Base-by-base conservation (phyloP, 2,329 filamentous ascomycete species). In the Bipolaris oryzae region DNA sequence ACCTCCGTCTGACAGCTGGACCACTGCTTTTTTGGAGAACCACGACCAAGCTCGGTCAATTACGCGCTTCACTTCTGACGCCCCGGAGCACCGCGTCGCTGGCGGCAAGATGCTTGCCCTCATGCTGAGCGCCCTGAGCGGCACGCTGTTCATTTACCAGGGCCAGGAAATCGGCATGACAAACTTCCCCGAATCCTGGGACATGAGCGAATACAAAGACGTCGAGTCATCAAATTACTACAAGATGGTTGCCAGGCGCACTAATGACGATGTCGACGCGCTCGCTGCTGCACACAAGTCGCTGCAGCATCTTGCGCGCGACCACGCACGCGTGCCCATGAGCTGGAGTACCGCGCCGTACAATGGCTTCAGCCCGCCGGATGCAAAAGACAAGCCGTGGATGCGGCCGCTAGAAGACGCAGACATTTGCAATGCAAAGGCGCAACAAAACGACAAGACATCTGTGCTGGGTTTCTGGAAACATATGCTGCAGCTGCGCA, bases 301-400 rank as follows among this genome's bases (percentile, higher is more conserved):
- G 37, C 76, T 90, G 49, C 82, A 86, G 60, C 79, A 82, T 56
- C 81, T 89, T 28, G 87, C 82, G 5, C 79, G 87, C 31, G 88
- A 91, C 69, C 85, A 91, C 67, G 82, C 86, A 7, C 80, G 88
- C n/a, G 82, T 85, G 3, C 88, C 88, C 0, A 85, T 91, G 77
- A 86, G 88, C 61, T 91, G 88, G 88, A 81, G 81, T 53, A 78
- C 72, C 0, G 76, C 76, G 0, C 71, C 78, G 1, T 80, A 87
- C 60, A 86, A 84, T 0, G 88, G 88, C 1, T 90, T 90, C 77
- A 52, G 77, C 1, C 77, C 77, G 0, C 79, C 78, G 1, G 77
- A 79, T 75, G 39, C 76, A 0, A 77, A 75, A 0, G 79, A 78
- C 0, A 76, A 77, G 48, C 84, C 85, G 0, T 88, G 86, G 85